Evolutionary conservation across 345 rosid species (phyloP).

Genomic region (Anacardium occidentale): DNA sequence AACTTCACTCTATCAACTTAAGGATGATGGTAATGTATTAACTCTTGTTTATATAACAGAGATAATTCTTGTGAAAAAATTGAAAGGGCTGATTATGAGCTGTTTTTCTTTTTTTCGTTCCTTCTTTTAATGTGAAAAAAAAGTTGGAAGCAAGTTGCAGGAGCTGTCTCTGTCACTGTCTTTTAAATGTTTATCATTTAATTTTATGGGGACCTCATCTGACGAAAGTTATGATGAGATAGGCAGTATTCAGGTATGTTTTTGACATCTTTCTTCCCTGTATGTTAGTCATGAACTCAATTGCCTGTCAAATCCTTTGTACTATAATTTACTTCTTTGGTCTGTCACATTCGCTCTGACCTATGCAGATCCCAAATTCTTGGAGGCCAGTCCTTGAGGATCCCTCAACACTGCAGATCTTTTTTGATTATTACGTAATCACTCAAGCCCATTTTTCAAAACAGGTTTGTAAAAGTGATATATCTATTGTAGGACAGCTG

Average conservation of each 20-base stretch:
- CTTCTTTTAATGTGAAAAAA: neutral
- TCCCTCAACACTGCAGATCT: conserved; percentile 35
- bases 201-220: conserved; percentile 36
- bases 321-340: neutral
- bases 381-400: conserved; percentile 38
- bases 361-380: conserved; percentile 31
- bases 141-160: conserved; percentile 30
- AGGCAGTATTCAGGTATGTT: conserved; percentile 36
- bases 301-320: neutral
- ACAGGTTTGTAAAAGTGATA: conserved; percentile 25
- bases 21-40: conserved; percentile 32
- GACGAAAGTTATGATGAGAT: conserved; percentile 40
- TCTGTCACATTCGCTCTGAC: neutral
- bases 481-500: neutral
- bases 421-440: conserved; percentile 37
- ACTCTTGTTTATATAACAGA: neutral
- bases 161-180: conserved; percentile 36
- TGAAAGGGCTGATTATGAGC: neutral
- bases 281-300: neutral
- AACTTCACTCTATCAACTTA: conserved; percentile 32
- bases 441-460: conserved; percentile 31
- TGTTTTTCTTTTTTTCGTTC: neutral
- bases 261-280: neutral
- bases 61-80: neutral
- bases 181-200: conserved; percentile 36